phyloP scores from a whole-genome alignment of 1,284 basidiomycete genomes.

The Ganoderma meredithae region DNA sequence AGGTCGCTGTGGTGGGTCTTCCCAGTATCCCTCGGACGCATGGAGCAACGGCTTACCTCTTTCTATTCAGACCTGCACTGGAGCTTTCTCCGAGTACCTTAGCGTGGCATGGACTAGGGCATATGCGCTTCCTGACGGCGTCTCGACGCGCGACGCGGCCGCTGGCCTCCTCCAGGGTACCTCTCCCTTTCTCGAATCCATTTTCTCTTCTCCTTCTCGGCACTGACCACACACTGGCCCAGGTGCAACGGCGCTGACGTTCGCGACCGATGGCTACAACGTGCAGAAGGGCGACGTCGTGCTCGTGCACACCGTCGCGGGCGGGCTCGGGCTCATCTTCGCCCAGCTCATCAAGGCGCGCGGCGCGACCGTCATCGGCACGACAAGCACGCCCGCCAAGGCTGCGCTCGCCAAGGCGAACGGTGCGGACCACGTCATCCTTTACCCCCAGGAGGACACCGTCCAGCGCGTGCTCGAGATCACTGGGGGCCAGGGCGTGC shows the following conservation, averaged over 20 bases:
- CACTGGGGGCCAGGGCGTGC: conserved; percentile 84
- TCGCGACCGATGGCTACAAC: conserved; percentile 85
- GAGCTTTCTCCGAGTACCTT: conserved; percentile 39
- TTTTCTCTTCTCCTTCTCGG: neutral
- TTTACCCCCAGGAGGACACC: conserved; percentile 79
- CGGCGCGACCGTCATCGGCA: conserved; percentile 94
- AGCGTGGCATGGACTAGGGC: conserved; percentile 46
- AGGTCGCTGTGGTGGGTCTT: conserved; percentile 65
- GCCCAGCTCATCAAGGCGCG: conserved; percentile 67
- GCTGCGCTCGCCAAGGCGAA: conserved; percentile 80
- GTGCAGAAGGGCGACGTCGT: conserved; percentile 81
- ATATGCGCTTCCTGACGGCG: conserved; percentile 59
- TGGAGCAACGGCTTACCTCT: neutral
- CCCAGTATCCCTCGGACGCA: neutral
- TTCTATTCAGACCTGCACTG: conserved; percentile 51
- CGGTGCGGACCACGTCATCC: conserved; percentile 89
- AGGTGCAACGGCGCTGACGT: conserved; percentile 82
- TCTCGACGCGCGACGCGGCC: conserved; percentile 74
- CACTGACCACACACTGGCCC: neutral
- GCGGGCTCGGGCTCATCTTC: conserved; percentile 73
- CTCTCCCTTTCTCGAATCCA: neutral
- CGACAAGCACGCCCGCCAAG: conserved; percentile 88
- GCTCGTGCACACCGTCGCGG: conserved; percentile 92
- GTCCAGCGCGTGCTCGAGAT: conserved; percentile 78
- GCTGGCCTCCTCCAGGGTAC: conserved; percentile 55